Conservation (phyloP, 495 filamentous ascomycete species). For the Xeromyces bisporus region DNA sequence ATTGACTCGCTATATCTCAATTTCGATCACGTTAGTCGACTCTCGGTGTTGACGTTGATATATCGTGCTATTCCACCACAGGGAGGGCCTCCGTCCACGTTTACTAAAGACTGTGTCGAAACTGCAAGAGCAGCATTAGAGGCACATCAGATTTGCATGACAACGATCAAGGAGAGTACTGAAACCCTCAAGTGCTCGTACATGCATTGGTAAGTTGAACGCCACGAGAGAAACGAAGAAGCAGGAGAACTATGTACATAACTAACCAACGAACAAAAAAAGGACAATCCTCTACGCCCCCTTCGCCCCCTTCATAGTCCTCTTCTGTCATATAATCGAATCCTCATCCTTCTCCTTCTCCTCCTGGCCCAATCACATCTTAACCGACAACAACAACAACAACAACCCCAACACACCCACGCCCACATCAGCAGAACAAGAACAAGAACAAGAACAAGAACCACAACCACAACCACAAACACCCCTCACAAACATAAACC, state of each 20-base stretch:
- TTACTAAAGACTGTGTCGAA: conserved; percentile 42
- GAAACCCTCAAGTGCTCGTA: conserved; percentile 35
- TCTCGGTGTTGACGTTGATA: conserved; percentile 37
- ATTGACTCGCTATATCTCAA: conserved; percentile 32
- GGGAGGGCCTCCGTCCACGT: conserved; percentile 25
- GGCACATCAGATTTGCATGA: conserved; percentile 35
- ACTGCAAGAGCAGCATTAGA: conserved; percentile 38
- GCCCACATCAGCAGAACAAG: neutral
- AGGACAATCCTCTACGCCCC: conserved; percentile 50
- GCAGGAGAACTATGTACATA: neutral
- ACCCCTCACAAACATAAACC: conserved; percentile 1
- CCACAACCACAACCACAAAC: too few species aligned
- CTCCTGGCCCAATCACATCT: too few species aligned
- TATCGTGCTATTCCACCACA: conserved; percentile 43
- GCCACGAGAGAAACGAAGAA: neutral
- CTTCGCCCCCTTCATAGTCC: conserved; percentile 51
- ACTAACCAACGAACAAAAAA: neutral
- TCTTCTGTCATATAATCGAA: conserved; percentile 53
- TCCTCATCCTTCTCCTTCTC: conserved; percentile 12
- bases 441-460: too few species aligned
- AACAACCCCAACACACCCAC: neutral
- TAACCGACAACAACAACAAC: conserved; percentile 1
- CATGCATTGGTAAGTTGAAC: conserved; percentile 39
- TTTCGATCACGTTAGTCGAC: conserved; percentile 38
- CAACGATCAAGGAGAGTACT: conserved; percentile 26